Percentiles rank a stretch among this genome's conserved stretches.
Evolutionary conservation across 306 rosid species (phyloP).

Genomic region (Astragalus membranaceus): DNA sequence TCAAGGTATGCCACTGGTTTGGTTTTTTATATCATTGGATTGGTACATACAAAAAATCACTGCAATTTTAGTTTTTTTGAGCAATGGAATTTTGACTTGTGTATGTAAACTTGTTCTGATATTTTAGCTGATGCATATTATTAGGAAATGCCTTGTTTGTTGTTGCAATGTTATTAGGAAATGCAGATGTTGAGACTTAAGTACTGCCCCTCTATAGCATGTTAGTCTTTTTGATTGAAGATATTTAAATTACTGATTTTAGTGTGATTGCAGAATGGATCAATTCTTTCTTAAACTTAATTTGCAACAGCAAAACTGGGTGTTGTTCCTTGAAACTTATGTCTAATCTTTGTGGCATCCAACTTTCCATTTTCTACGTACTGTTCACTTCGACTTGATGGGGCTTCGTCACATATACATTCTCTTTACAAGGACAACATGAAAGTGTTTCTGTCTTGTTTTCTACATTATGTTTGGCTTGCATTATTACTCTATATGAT

Average conservation of each 20-base stretch:
- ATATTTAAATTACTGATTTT: neutral
- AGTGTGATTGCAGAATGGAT: neutral
- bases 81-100: slow-evolving; percentile 6
- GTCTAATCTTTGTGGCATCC: neutral
- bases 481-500: neutral
- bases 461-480: neutral
- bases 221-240: neutral
- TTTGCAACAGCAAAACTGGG: neutral
- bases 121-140: slow-evolving; percentile 1
- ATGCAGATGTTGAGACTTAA: neutral
- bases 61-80: neutral
- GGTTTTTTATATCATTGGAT: neutral
- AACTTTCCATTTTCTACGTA: neutral
- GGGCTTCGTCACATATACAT: neutral
- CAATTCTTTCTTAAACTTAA: neutral
- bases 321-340: neutral
- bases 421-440: neutral
- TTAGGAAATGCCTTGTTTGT: neutral
- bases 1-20: slow-evolving; percentile 49
- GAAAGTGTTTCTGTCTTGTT: neutral
- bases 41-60: neutral
- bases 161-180: neutral
- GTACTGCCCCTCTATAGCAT: neutral
- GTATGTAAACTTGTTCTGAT: neutral
- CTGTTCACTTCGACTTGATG: neutral